Evolutionary conservation across 805 yeast species (phyloP), one percentile per base, ranked within the genome.

Genomic region (Jamesozyma piceae): DNA sequence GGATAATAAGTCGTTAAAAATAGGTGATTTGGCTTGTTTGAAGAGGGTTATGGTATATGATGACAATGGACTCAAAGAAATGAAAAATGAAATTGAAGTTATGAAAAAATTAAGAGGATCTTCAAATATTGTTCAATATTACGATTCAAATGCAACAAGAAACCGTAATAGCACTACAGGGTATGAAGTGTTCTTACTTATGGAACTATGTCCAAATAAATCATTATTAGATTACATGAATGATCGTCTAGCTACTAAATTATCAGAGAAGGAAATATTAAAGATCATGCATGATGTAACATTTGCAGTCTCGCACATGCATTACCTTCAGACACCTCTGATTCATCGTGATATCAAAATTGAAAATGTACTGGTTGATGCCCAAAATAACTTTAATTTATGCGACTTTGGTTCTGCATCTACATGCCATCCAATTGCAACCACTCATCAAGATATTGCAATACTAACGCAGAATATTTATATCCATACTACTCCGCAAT

Each of bases 221-320:
- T 86, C 95, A n/a, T 73, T 95, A 39, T 71, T 92, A 47, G 96
- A 92, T 58, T 89, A 74, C 59, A 89, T 92, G 97, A 92, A 92
- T 64, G 73, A 80, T 15, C 73, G 89, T 44, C 73, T 92, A 44
- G 77, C 84, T 49, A 82, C 87, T 13, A 90, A 89, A 58, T 70
- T 92, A 42, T 66, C 74, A 0, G 95, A 85, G 55, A 65, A 67
- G 14, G 95, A 90, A 63, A 82, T 92, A 37, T 65, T 88, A 45
- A 80, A 77, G 48, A 88, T 92, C 47, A 81, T 87, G 88, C 69
- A 73, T 54, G 96, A 92, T 58, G 77, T 89, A 18, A 72, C 85
- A 2, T 65, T 75, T 46, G 97, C 89, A 1, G 72, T 92, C n/a
- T 78, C 82, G 37, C 80, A 80, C 53, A 86, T 92, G 96, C 98